Percentiles rank a stretch among this genome's conserved stretches.
Evolutionary conservation across 2,329 filamentous ascomycete genomes (phyloP).

Genomic region (Cyphellophora attinorum): DNA sequence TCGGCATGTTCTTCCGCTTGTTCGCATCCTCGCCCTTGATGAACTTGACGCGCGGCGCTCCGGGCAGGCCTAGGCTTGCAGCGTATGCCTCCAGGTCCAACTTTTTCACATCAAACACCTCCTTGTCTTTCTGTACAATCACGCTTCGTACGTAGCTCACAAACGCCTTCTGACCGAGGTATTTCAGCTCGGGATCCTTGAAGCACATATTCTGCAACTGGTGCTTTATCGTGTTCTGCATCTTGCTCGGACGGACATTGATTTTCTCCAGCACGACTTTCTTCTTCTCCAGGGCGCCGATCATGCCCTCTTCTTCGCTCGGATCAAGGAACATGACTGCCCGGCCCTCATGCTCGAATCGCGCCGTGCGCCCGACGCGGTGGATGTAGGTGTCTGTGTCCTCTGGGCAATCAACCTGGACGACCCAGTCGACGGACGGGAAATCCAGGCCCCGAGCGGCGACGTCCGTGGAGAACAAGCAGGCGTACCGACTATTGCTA

Average conservation of each 20-base stretch:
- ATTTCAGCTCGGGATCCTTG: constrained; percentile 86
- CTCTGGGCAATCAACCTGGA: constrained; percentile 96
- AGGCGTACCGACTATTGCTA: constrained; percentile 68
- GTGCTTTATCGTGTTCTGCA: constrained; percentile 68
- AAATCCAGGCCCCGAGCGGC: constrained; percentile 92
- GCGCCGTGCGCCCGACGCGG: constrained; percentile 85
- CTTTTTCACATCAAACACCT: constrained; percentile 75
- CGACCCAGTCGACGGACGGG: constrained; percentile 93
- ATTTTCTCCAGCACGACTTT: constrained; percentile 83
- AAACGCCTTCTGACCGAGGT: constrained; percentile 92
- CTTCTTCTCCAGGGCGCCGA: constrained; percentile 73
- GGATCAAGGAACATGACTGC: constrained; percentile 89
- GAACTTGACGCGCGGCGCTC: constrained; percentile 87
- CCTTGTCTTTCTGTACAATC: constrained; percentile 82
- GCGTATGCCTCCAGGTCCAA: constrained; percentile 82
- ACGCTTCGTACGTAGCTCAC: constrained; percentile 80
- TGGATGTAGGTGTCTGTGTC: constrained; percentile 98
- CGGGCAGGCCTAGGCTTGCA: constrained; percentile 75
- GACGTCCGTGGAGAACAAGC: constrained; percentile 91
- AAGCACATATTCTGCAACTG: constrained; percentile 93
- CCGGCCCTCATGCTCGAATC: constrained; percentile 77
- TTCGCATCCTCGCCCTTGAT: constrained; percentile 83
- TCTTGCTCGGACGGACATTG: constrained; percentile 76
- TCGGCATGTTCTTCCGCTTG: constrained; percentile 74
- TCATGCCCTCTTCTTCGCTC: constrained; percentile 85